These are phyloP conservation scores for Manihot esculenta DNA, from an alignment of 441 rosid species.

Conservation along the genomic window DNA sequence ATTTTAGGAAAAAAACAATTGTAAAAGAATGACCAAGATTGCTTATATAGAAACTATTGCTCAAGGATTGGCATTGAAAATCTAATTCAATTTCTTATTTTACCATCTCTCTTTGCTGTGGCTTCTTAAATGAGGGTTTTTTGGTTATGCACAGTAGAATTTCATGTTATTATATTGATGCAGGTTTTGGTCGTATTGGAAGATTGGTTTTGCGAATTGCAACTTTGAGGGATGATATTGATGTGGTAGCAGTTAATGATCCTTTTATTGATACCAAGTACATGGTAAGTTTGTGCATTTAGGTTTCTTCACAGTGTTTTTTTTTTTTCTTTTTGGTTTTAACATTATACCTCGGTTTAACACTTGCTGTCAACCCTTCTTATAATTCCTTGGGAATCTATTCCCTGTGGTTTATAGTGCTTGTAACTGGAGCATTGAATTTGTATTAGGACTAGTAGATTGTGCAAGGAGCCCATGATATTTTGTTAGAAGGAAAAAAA, in stretches of 20 bases:
- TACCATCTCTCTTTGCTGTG: background rate
- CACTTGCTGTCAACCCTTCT: background rate
- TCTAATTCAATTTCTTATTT: background rate
- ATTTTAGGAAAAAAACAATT: background rate
- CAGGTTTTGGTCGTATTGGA: constrained; percentile 99
- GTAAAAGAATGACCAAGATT: background rate
- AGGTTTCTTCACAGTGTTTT: background rate
- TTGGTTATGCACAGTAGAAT: background rate
- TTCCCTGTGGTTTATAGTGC: background rate
- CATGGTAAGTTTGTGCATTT: constrained; percentile 58
- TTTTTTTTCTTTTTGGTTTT: background rate
- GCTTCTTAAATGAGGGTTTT: background rate
- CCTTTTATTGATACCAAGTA: constrained; percentile 90
- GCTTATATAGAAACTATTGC: background rate
- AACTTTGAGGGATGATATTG: constrained; percentile 82
- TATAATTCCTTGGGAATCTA: background rate
- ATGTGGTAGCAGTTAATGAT: constrained; percentile 92
- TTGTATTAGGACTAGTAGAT: background rate
- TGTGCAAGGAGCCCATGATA: background rate
- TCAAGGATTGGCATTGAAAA: background rate
- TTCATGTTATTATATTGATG: constrained; percentile 14
- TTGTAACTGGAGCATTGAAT: background rate
- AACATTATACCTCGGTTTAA: too few species aligned
- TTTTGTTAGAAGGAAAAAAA: background rate
- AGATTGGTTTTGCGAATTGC: constrained; percentile 91